These are phyloP conservation scores for Notholithocarpus densiflorus DNA, from an alignment of 306 rosid genomes.

Conservation along the genomic window DNA sequence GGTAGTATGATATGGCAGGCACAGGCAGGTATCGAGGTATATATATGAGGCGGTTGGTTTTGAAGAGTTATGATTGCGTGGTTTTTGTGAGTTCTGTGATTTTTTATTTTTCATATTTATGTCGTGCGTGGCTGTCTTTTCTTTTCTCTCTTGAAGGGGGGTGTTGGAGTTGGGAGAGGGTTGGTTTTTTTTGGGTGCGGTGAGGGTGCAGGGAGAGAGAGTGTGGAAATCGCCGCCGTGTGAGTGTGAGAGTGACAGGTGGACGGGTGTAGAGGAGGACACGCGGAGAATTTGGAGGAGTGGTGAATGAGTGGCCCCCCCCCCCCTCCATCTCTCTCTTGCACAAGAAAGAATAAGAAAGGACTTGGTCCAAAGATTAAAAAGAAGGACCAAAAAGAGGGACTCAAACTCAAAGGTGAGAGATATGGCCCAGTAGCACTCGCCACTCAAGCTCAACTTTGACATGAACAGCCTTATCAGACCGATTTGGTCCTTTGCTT, in stretches of 20 bases:
- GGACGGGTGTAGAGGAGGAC: background rate
- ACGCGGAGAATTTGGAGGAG: constrained; percentile 13
- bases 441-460: too few relatives aligned
- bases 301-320: background rate
- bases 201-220: constrained; percentile 23
- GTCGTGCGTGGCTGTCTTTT: background rate
- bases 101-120: background rate
- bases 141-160: background rate
- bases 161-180: too few relatives aligned
- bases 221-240: constrained; percentile 13
- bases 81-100: background rate
- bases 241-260: constrained; percentile 7
- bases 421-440: too few relatives aligned
- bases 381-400: too few relatives aligned
- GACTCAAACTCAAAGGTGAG: too few relatives aligned
- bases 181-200: constrained; percentile 18
- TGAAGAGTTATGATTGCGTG: constrained; percentile 15
- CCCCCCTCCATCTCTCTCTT: too few relatives aligned
- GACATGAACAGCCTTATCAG: too few relatives aligned
- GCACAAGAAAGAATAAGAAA: too few relatives aligned
- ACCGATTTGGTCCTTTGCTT: too few relatives aligned
- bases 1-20: background rate
- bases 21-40: background rate
- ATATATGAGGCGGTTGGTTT: constrained; percentile 48
- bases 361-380: too few relatives aligned